Conservation (phyloP, 768 basidiomycete genomes). For the Imleria badia region DNA sequence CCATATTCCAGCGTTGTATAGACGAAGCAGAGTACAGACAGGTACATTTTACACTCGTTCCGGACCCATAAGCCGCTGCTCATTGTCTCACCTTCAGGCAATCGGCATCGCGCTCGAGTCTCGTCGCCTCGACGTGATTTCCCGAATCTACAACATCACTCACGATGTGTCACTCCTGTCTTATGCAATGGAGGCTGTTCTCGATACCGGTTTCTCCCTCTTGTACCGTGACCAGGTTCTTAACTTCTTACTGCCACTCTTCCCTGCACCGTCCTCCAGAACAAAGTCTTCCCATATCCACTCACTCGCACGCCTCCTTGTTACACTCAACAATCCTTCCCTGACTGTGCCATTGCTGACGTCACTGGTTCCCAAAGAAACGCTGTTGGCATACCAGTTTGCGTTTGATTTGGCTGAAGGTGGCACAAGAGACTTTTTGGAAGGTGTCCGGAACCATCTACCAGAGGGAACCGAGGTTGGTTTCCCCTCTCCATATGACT, state of each 20-base stretch:
- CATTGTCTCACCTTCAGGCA: slow-evolving; percentile 49
- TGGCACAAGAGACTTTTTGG: slow-evolving; percentile 89
- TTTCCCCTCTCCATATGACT: slow-evolving; percentile 1
- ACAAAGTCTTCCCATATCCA: slow-evolving; percentile 76
- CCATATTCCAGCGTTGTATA: slow-evolving; percentile 83
- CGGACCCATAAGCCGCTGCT: slow-evolving; percentile 4
- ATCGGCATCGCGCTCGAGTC: slow-evolving; percentile 96
- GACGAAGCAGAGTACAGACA: slow-evolving; percentile 90
- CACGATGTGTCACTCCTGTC: slow-evolving; percentile 77
- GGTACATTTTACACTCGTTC: slow-evolving; percentile 40
- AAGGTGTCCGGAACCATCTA: slow-evolving; percentile 65
- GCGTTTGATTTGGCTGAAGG: slow-evolving; percentile 96
- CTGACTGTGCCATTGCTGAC: slow-evolving; percentile 73
- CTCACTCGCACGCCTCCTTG: slow-evolving; percentile 83
- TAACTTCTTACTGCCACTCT: slow-evolving; percentile 79
- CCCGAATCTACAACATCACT: slow-evolving; percentile 69
- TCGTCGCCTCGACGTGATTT: slow-evolving; percentile 82
- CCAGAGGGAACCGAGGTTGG: slow-evolving; percentile 67
- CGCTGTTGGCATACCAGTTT: slow-evolving; percentile 87
- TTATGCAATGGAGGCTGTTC: slow-evolving; percentile 90
- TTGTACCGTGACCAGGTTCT: slow-evolving; percentile 82
- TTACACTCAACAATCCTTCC: slow-evolving; percentile 81
- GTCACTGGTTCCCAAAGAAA: slow-evolving; percentile 68
- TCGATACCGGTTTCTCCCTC: slow-evolving; percentile 87
- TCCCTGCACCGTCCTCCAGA: slow-evolving; percentile 71